Evolutionary conservation across 441 rosid species (phyloP).

Genomic region (Erysimum pusillum): DNA sequence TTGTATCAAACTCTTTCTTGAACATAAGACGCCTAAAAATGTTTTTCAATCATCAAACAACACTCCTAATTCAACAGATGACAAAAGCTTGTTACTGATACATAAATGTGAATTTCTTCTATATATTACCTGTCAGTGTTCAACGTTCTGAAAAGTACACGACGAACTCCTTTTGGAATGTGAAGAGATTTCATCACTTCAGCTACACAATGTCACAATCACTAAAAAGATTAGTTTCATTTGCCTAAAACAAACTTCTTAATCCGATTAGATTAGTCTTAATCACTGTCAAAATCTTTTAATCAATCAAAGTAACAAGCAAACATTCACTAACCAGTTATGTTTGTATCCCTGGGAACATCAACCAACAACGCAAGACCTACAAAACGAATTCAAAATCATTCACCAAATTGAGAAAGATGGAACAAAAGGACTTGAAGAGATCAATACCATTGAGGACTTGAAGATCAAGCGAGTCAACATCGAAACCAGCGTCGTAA

Average conservation of each 20-base stretch:
- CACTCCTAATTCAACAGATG: background rate
- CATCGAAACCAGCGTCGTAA: constrained; percentile 78
- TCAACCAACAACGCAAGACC: constrained; percentile 76
- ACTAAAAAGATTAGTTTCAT: background rate
- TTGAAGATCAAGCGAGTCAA: constrained; percentile 72
- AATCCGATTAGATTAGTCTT: background rate
- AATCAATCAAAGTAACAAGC: background rate
- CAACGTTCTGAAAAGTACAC: constrained; percentile 71
- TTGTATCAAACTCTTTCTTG: constrained; percentile 64
- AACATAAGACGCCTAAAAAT: constrained; percentile 64
- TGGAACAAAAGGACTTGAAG: background rate
- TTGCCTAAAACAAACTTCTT: background rate
- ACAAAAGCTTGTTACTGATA: background rate
- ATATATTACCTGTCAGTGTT: constrained; percentile 65
- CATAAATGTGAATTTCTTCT: background rate
- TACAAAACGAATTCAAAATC: constrained; percentile 30
- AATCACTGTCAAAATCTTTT: background rate
- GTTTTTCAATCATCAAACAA: constrained; percentile 5
- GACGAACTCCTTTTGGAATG: constrained; percentile 65
- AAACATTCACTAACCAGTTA: constrained; percentile 56
- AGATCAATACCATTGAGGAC: constrained; percentile 64
- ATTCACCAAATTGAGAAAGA: background rate
- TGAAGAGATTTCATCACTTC: constrained; percentile 62
- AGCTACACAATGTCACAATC: constrained; percentile 47
- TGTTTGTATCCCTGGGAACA: constrained; percentile 68